Conservation (phyloP, 148 eudicot genomes). For the Pouteria glomerata region DNA sequence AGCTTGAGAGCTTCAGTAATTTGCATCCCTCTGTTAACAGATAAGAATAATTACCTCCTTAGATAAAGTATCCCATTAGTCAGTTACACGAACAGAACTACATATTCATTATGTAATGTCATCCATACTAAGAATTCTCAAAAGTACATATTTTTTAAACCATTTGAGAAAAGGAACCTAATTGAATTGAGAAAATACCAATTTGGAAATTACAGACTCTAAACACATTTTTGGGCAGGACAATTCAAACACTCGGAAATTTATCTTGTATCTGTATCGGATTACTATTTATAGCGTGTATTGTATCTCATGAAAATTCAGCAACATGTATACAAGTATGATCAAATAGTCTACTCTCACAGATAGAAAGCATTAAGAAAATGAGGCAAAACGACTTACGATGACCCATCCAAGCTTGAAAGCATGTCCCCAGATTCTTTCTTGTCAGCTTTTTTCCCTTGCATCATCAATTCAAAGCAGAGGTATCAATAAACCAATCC, state of each 20-base stretch:
- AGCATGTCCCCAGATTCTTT: slow-evolving; percentile 45
- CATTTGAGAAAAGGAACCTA: not conserved
- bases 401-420: slow-evolving; percentile 36
- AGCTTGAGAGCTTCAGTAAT: slow-evolving; percentile 55
- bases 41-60: not conserved
- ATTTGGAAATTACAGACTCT: not conserved
- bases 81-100: not conserved
- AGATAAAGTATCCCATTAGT: slow-evolving; percentile 7
- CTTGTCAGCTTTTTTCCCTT: slow-evolving; percentile 49
- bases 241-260: not conserved
- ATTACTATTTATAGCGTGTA: too few species aligned
- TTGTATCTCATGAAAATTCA: too few species aligned
- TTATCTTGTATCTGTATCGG: too few species aligned
- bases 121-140: not conserved
- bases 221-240: not conserved
- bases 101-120: not conserved
- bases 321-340: not conserved
- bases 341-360: not conserved
- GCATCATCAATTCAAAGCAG: slow-evolving; percentile 16
- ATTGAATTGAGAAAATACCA: not conserved
- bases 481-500: slow-evolving; percentile 9
- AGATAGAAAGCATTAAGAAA: not conserved
- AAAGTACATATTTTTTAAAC: not conserved
- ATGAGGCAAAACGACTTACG: slow-evolving; percentile 32
- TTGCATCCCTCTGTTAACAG: slow-evolving; percentile 36